Evolutionary conservation across 1,284 basidiomycete species (phyloP).

Genomic region (Cryptococcus sp.): DNA sequence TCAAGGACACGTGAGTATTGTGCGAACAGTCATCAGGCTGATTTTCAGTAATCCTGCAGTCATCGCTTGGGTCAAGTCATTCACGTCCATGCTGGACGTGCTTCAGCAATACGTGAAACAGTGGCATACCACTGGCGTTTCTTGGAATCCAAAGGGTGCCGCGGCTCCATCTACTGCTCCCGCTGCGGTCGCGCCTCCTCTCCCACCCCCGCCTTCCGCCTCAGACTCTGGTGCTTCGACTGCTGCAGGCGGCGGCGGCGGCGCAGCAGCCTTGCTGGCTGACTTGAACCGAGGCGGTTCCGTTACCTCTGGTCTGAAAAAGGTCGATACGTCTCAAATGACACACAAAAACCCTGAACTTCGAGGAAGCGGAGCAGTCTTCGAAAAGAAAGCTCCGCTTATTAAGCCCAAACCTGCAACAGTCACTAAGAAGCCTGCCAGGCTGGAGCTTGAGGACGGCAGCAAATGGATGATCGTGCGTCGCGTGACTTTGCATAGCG

Average conservation of each 20-base stretch:
- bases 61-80: slow-evolving; percentile 82
- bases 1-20: slow-evolving; percentile 76
- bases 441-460: slow-evolving; percentile 78
- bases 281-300: slow-evolving; percentile 87
- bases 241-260: slow-evolving; percentile 57
- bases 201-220: slow-evolving; percentile 63
- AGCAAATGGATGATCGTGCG: slow-evolving; percentile 91
- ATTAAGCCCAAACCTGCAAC: slow-evolving; percentile 71
- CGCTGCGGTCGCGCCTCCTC: slow-evolving; percentile 62
- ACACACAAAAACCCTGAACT: slow-evolving; percentile 97
- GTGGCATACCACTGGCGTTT: slow-evolving; percentile 81
- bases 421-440: slow-evolving; percentile 87
- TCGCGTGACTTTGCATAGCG: slow-evolving; percentile 16
- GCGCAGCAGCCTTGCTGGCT: slow-evolving; percentile 86
- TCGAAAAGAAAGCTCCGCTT: slow-evolving; percentile 54
- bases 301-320: slow-evolving; percentile 86
- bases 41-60: slow-evolving; percentile 75
- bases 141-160: slow-evolving; percentile 75
- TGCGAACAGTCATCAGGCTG: not conserved
- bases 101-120: slow-evolving; percentile 82
- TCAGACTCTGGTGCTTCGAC: slow-evolving; percentile 56
- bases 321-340: slow-evolving; percentile 95
- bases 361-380: slow-evolving; percentile 66
- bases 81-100: slow-evolving; percentile 71
- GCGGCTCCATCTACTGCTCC: slow-evolving; percentile 33